phyloP scores from a whole-genome alignment of 2,329 filamentous ascomycete genomes.

The Ustulina deusta region DNA sequence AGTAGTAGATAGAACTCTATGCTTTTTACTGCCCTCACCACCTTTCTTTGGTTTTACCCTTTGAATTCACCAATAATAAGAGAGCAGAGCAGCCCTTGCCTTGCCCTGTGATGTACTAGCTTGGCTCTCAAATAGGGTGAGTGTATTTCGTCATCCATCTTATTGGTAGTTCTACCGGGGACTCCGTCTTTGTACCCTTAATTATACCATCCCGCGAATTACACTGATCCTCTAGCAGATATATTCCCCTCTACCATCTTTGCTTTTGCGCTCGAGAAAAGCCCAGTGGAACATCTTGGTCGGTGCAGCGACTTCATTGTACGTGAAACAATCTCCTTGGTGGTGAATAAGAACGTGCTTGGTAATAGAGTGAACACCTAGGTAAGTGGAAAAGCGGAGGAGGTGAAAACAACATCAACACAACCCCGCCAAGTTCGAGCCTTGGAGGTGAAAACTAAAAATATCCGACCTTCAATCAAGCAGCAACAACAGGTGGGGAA shows the following conservation, averaged over 20 bases:
- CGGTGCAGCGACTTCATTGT: too few relatives aligned
- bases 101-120: not conserved
- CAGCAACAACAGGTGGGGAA: not conserved
- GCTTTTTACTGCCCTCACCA: not conserved
- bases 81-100: not conserved
- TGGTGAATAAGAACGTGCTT: not conserved
- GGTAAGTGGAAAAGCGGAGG: not conserved
- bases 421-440: constrained; percentile 13
- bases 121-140: not conserved
- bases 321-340: too few relatives aligned
- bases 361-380: too few relatives aligned
- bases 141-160: not conserved
- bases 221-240: not conserved
- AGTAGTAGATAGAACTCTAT: not conserved
- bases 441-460: constrained; percentile 6
- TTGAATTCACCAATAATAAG: not conserved
- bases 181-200: not conserved
- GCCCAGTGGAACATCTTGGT: too few relatives aligned
- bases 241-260: not conserved
- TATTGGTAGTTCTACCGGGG: not conserved
- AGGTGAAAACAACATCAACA: constrained; percentile 4
- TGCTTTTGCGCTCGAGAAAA: too few relatives aligned
- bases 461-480: not conserved
- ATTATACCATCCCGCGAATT: not conserved
- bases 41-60: not conserved